A percentile compares a stretch with the other conserved stretches of the same genome.
phyloP scores from a whole-genome alignment of 2,329 filamentous ascomycete genomes.

The Aureobasidium sp. region DNA sequence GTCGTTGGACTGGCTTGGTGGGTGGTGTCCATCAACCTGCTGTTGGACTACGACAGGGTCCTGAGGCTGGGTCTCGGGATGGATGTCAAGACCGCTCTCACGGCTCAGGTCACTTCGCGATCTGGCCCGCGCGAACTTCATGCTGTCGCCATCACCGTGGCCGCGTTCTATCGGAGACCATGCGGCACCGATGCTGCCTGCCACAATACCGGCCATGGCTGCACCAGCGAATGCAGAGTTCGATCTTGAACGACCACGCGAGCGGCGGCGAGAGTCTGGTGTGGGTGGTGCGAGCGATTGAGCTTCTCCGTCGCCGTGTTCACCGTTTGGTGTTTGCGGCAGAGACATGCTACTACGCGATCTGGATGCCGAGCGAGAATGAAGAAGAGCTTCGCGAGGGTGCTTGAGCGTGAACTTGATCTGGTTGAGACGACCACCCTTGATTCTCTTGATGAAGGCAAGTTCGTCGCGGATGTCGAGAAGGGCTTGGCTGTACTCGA shows the following conservation, averaged over 20 bases:
- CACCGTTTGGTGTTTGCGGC: slow-evolving; percentile 55
- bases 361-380: slow-evolving; percentile 53
- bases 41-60: slow-evolving; percentile 38
- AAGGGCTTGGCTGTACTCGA: slow-evolving; percentile 59
- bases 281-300: slow-evolving; percentile 38
- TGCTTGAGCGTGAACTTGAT: slow-evolving; percentile 71
- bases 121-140: slow-evolving; percentile 27
- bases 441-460: slow-evolving; percentile 68
- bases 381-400: slow-evolving; percentile 60
- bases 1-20: slow-evolving; percentile 35
- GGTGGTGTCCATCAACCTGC: slow-evolving; percentile 26
- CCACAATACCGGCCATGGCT: slow-evolving; percentile 77
- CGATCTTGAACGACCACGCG: slow-evolving; percentile 56
- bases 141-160: slow-evolving; percentile 31
- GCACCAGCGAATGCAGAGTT: slow-evolving; percentile 66
- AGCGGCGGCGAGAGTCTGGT: slow-evolving; percentile 48
- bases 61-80: slow-evolving; percentile 40
- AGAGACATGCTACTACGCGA: slow-evolving; percentile 53
- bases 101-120: slow-evolving; percentile 24
- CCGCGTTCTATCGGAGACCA: slow-evolving; percentile 62
- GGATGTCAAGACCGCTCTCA: slow-evolving; percentile 35
- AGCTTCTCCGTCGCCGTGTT: slow-evolving; percentile 34
- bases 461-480: slow-evolving; percentile 72
- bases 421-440: slow-evolving; percentile 72
- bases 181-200: slow-evolving; percentile 58